Percentiles rank a stretch among this genome's conserved stretches.
These are phyloP conservation scores for Silene latifolia DNA, from an alignment of 148 eudicot genomes.

Conservation along the genomic window DNA sequence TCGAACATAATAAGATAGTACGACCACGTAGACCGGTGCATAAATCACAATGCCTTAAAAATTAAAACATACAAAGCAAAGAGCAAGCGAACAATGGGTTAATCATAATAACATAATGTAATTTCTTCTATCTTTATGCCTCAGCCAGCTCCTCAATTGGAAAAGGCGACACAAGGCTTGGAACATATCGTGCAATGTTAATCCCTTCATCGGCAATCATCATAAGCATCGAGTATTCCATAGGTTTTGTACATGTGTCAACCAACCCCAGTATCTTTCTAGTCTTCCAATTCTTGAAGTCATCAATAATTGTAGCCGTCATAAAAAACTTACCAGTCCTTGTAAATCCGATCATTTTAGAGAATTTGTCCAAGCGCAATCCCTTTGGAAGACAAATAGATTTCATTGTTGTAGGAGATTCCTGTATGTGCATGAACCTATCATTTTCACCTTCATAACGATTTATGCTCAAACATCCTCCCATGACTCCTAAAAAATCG, in stretches of 20 bases:
- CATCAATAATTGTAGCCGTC: neutral
- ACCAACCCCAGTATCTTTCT: neutral
- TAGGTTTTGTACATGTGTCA: neutral
- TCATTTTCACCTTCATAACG: no score
- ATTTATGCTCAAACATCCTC: neutral
- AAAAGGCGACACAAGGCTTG: neutral
- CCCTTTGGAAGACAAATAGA: neutral
- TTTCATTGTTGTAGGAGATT: neutral
- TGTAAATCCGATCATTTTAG: neutral
- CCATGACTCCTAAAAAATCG: neutral
- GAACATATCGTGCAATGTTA: neutral
- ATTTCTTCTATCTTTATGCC: no score
- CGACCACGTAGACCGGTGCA: no score
- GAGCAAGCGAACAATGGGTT: no score
- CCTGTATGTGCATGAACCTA: neutral
- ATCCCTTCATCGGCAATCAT: neutral
- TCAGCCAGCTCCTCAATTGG: neutral
- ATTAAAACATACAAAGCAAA: no score
- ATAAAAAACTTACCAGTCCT: neutral
- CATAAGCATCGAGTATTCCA: neutral
- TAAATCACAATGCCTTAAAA: no score
- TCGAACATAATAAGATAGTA: no score
- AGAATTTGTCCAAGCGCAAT: neutral
- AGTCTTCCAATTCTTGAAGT: neutral
- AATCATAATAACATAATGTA: no score